Evolutionary conservation across 345 rosid genomes (phyloP), one percentile per base, ranked within the genome.

Genomic region (Euphorbia peplus): DNA sequence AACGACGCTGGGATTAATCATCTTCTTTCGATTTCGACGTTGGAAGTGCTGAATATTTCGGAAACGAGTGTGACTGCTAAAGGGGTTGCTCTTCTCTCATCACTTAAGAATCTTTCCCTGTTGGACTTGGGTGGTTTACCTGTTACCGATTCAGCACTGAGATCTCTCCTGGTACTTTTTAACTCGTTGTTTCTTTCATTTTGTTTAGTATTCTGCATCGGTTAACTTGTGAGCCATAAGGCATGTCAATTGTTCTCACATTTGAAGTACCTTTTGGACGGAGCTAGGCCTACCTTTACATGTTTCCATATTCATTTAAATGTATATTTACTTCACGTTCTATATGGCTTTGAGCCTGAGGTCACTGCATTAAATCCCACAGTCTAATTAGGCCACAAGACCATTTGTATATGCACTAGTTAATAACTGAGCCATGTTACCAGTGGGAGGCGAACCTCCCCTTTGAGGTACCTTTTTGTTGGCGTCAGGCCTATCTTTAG

Each of bases 61-160:
- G 89, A 86, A 79, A 89, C 97, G 0, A 81, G 85, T 4, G 30
- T 89, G 47, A 85, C 88, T 2, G 85, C 83, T 4, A 77, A 83
- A 64, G 96, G 96, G 4, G 75, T 91, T 61, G 72, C 78, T 10
- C 81, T 88, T 70, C 85, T 95, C 56, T 80, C 91, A 42, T 83
- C 91, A 12, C 95, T 95, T 41, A 74, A 69, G 71, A 77, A 83
- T 46, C 73, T 95, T 81, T 80, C 82, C 16, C 64, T 78, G 25
- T 64, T 91, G 60, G 96, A 91, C 73, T 81, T 90, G 74, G 96
- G 98, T n/a, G 97, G 95, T 74, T 83, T 95, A 68, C 96, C 90
- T 25, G 97, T 91, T 16, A 83, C 86, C 47, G 95, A 95, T 81
- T 21, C 8, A 29, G 82, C 87, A 26, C 67, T 95, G 81, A 80